Percentiles rank a stretch among this genome's conserved stretches.
These are phyloP conservation scores for Proliferodiscus dingleyae DNA, from an alignment of 2,329 filamentous ascomycete species.

Conservation along the genomic window DNA sequence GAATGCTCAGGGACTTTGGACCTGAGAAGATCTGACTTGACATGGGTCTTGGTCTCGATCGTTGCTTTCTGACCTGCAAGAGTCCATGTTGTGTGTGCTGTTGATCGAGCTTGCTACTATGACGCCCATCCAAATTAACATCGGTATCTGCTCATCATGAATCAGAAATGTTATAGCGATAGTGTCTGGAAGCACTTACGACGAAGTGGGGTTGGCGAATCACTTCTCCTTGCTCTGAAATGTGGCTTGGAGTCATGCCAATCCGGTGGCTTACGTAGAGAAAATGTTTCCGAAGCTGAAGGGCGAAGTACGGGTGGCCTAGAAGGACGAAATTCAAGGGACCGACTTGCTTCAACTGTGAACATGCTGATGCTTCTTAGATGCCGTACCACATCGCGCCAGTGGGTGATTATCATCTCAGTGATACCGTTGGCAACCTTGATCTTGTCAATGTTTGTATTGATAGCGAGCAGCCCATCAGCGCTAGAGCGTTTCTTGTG, in stretches of 20 bases:
- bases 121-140: background rate
- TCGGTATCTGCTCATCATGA: constrained; percentile 3
- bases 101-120: background rate
- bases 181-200: constrained; percentile 25
- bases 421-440: constrained; percentile 53
- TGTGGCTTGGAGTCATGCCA: constrained; percentile 29
- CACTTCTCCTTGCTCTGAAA: constrained; percentile 21
- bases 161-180: background rate
- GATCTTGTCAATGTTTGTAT: constrained; percentile 47
- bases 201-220: constrained; percentile 34
- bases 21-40: constrained; percentile 19
- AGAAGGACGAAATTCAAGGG: constrained; percentile 10
- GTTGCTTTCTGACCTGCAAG: constrained; percentile 24
- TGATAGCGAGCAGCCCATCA: constrained; percentile 20
- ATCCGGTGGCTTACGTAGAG: constrained; percentile 35
- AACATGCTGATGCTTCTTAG: constrained; percentile 42
- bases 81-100: constrained; percentile 8
- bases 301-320: constrained; percentile 31
- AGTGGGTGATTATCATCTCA: constrained; percentile 62
- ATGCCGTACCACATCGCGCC: constrained; percentile 59
- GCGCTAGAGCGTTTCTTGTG: constrained; percentile 30
- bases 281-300: constrained; percentile 39
- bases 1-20: constrained; percentile 19
- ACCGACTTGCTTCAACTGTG: constrained; percentile 12
- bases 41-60: constrained; percentile 20